phyloP scores from a whole-genome alignment of 345 rosid species.

The Excoecaria cochinchinensis region DNA sequence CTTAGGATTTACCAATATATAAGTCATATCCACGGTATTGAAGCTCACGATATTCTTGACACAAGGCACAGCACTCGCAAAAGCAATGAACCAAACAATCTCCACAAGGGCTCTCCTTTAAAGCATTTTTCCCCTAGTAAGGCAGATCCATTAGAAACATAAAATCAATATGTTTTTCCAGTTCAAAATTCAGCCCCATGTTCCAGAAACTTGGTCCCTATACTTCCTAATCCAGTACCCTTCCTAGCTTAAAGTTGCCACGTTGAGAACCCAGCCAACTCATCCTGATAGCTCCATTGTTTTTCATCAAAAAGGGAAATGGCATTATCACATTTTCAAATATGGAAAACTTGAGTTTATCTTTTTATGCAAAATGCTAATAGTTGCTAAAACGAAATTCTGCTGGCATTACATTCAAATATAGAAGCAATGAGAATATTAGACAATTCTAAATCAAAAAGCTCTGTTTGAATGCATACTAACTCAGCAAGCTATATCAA shows the following conservation, averaged over 20 bases:
- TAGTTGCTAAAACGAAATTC: not conserved
- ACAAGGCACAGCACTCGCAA: no score
- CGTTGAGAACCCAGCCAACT: not conserved
- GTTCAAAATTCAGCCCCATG: not conserved
- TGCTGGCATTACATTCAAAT: conserved; percentile 3
- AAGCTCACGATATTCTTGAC: no score
- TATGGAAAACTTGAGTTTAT: not conserved
- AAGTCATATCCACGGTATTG: no score
- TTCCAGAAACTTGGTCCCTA: not conserved
- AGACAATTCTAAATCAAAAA: not conserved
- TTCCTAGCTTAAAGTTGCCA: not conserved
- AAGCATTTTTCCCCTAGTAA: not conserved
- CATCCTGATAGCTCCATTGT: not conserved
- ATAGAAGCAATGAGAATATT: not conserved
- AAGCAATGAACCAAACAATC: no score
- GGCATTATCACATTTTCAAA: not conserved
- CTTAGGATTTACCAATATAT: no score
- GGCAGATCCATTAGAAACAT: not conserved
- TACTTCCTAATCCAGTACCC: not conserved
- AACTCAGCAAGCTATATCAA: not conserved
- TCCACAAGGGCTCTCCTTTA: no score
- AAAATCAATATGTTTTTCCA: not conserved
- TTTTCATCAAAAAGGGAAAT: not conserved
- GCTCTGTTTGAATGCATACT: not conserved
- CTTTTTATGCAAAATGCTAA: not conserved